These are phyloP conservation scores for Lodderomyces oxycetoniae DNA, from an alignment of 1,139 yeast genomes.

Conservation along the genomic window DNA sequence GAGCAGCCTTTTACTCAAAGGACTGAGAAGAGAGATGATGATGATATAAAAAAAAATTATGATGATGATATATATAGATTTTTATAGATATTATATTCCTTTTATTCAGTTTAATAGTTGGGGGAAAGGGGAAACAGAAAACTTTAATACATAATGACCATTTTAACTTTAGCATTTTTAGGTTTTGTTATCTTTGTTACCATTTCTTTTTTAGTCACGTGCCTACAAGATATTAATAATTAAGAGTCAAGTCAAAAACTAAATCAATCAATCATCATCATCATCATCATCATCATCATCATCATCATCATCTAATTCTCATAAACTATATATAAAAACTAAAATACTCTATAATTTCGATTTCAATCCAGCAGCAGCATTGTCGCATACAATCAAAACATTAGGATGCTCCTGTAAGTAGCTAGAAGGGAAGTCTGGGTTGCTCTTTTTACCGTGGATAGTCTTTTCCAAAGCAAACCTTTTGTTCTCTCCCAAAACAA, in stretches of 20 bases:
- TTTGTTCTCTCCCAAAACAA: conserved; percentile 46
- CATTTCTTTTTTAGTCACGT: no score
- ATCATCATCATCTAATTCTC: no score
- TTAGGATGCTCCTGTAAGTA: conserved; percentile 45
- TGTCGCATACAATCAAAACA: conserved; percentile 44
- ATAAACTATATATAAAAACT: no score
- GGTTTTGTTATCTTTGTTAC: no score
- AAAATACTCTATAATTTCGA: conserved; percentile 24
- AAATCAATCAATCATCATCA: no score
- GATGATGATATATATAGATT: background rate
- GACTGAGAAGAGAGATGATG: background rate
- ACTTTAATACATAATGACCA: no score
- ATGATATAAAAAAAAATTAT: background rate
- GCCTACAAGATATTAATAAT: no score
- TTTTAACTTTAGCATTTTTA: no score
- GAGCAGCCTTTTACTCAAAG: conserved; percentile 35
- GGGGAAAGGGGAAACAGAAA: background rate
- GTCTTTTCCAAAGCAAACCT: conserved; percentile 43
- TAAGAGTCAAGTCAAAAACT: no score
- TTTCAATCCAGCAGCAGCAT: conserved; percentile 38
- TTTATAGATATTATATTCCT: conserved; percentile 1
- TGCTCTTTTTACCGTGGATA: conserved; percentile 32
- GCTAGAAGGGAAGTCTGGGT: conserved; percentile 40
- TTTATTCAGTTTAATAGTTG: background rate
- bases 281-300: no score